Percentiles rank a stretch among this genome's conserved stretches.
Conservation (phyloP, 75 land plant genomes). For the Gnetum montanum region DNA sequence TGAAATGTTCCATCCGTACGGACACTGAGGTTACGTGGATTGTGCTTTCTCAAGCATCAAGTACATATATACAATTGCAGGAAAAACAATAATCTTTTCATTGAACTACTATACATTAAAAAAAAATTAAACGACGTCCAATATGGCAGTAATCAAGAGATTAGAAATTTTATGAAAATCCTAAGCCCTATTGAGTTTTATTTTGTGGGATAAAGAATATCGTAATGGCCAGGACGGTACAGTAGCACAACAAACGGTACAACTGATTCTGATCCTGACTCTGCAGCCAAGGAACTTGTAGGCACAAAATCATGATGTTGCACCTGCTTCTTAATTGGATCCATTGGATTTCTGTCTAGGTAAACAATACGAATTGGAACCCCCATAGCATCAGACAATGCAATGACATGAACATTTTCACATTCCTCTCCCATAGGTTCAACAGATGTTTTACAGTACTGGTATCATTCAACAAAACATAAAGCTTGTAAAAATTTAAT, state of each 20-base stretch:
- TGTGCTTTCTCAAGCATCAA: too few relatives aligned
- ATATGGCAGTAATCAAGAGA: too few relatives aligned
- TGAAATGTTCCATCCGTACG: too few relatives aligned
- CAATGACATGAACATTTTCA: constrained; percentile 91
- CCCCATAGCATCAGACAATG: constrained; percentile 85
- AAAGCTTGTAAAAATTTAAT: neutral
- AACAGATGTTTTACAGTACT: constrained; percentile 93
- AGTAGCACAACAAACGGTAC: constrained; percentile 63
- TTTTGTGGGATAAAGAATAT: constrained; percentile 86
- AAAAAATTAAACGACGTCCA: too few relatives aligned
- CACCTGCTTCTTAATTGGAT: constrained; percentile 37
- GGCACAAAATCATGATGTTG: constrained; percentile 92
- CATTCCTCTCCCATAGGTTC: constrained; percentile 99
- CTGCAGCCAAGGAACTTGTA: neutral
- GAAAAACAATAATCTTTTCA: too few relatives aligned
- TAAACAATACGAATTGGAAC: constrained; percentile 92
- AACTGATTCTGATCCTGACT: constrained; percentile 5
- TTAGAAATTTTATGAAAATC: too few relatives aligned
- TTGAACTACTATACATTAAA: too few relatives aligned
- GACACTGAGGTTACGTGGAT: too few relatives aligned
- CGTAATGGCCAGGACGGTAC: constrained; percentile 95
- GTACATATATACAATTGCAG: too few relatives aligned
- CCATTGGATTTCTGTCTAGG: constrained; percentile 71
- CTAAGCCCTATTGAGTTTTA: too few relatives aligned
- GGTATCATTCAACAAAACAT: constrained; percentile 5